phyloP scores from a whole-genome alignment of 140 eudicot genomes.

The Stevia rebaudiana region DNA sequence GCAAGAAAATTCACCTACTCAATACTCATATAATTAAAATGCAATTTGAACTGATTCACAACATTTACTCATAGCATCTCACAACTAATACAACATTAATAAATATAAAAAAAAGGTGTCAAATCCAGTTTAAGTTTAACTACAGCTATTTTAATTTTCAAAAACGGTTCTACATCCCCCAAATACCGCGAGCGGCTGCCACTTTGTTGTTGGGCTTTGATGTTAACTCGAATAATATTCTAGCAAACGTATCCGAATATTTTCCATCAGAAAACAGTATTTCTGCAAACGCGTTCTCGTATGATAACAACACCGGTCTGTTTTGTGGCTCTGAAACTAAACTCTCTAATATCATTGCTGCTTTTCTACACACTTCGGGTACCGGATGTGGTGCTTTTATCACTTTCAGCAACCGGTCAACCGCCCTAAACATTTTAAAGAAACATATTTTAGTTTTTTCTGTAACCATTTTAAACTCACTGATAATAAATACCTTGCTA shows the following conservation, averaged over 20 bases:
- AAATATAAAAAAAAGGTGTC: not conserved
- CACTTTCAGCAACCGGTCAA: slow-evolving; percentile 82
- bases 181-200: slow-evolving; percentile 82
- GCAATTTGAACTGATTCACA: slow-evolving; percentile 5
- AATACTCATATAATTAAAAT: not conserved
- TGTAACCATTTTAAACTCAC: too few relatives aligned
- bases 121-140: slow-evolving; percentile 7
- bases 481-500: too few relatives aligned
- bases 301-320: slow-evolving; percentile 61
- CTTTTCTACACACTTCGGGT: slow-evolving; percentile 95
- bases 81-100: slow-evolving; percentile 10
- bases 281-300: slow-evolving; percentile 88
- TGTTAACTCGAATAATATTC: slow-evolving; percentile 83
- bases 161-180: slow-evolving; percentile 73
- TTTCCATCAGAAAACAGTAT: slow-evolving; percentile 75
- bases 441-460: not conserved
- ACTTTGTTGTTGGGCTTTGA: slow-evolving; percentile 80
- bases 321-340: slow-evolving; percentile 93
- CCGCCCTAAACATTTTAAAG: slow-evolving; percentile 51
- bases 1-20: not conserved
- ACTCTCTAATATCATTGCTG: slow-evolving; percentile 77
- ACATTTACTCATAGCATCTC: slow-evolving; percentile 18
- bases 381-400: slow-evolving; percentile 84
- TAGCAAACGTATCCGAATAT: slow-evolving; percentile 75
- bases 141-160: not conserved